Evolutionary conservation across 768 basidiomycete genomes (phyloP).

Genomic region (Trametes meyenii): DNA sequence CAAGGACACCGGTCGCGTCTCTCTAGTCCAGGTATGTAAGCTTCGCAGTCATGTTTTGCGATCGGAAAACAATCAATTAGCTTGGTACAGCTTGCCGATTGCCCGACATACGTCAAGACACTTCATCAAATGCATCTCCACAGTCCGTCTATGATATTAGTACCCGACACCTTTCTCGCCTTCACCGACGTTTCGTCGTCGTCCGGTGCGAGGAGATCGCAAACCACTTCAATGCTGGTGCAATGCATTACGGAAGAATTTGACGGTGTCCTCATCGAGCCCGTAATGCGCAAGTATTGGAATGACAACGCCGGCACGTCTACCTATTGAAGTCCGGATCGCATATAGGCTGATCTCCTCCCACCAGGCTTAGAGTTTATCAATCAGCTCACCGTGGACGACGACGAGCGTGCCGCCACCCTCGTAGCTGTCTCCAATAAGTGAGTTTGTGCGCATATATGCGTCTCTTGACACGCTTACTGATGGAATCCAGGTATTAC

Average conservation of each 20-base stretch:
- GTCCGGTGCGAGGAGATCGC: slow-evolving; percentile 46
- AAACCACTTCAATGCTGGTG: slow-evolving; percentile 63
- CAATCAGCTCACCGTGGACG: slow-evolving; percentile 74
- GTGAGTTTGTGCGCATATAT: slow-evolving; percentile 47
- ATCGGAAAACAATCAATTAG: neutral
- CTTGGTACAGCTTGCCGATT: slow-evolving; percentile 69
- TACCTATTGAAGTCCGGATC: neutral
- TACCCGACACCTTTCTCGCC: slow-evolving; percentile 82
- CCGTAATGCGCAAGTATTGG: slow-evolving; percentile 82
- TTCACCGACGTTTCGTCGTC: slow-evolving; percentile 51
- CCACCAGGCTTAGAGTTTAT: slow-evolving; percentile 74
- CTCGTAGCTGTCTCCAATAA: slow-evolving; percentile 81
- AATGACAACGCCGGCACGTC: slow-evolving; percentile 73
- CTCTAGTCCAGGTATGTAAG: slow-evolving; percentile 69
- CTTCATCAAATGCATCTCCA: slow-evolving; percentile 85
- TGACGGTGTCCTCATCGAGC: slow-evolving; percentile 64
- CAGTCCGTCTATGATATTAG: slow-evolving; percentile 67
- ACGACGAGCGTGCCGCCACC: slow-evolving; percentile 80
- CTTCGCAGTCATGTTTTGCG: neutral
- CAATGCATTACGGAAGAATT: slow-evolving; percentile 77
- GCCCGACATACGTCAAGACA: slow-evolving; percentile 87
- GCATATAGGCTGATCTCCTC: slow-evolving; percentile 1
- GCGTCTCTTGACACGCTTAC: neutral
- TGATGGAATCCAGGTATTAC: slow-evolving; percentile 64
- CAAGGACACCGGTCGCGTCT: slow-evolving; percentile 71